Evolutionary conservation across 2,329 filamentous ascomycete species (phyloP).

Genomic region (Colletotrichum lini): DNA sequence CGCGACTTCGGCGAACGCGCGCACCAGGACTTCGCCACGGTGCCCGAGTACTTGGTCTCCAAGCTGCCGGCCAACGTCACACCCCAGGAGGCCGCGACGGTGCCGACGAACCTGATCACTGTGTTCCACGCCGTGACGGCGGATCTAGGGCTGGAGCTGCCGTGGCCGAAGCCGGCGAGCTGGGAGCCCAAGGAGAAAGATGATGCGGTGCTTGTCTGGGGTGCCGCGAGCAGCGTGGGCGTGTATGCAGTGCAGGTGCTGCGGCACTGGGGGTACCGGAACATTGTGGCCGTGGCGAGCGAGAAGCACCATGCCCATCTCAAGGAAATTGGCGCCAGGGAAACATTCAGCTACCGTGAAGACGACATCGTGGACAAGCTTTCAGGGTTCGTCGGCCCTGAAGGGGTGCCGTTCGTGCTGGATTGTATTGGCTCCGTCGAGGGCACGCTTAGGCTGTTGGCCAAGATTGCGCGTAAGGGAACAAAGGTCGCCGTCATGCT

Average conservation of each 20-base stretch:
- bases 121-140: slow-evolving; percentile 67
- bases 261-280: slow-evolving; percentile 65
- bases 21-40: slow-evolving; percentile 69
- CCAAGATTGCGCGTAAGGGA: slow-evolving; percentile 64
- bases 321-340: slow-evolving; percentile 58
- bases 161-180: slow-evolving; percentile 67
- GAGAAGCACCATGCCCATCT: slow-evolving; percentile 60
- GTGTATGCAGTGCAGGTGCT: slow-evolving; percentile 66
- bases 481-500: slow-evolving; percentile 71
- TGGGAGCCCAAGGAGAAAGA: slow-evolving; percentile 54
- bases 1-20: slow-evolving; percentile 63
- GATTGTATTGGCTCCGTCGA: slow-evolving; percentile 69
- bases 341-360: slow-evolving; percentile 64
- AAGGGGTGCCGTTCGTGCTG: slow-evolving; percentile 61
- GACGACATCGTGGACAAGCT: slow-evolving; percentile 54
- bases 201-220: slow-evolving; percentile 64
- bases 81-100: slow-evolving; percentile 63
- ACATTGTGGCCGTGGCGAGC: slow-evolving; percentile 64
- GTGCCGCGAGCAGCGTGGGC: slow-evolving; percentile 67
- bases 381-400: slow-evolving; percentile 45
- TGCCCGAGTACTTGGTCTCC: slow-evolving; percentile 64
- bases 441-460: slow-evolving; percentile 64
- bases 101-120: slow-evolving; percentile 72
- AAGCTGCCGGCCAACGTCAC: slow-evolving; percentile 59
- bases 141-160: slow-evolving; percentile 67